phyloP scores from a whole-genome alignment of 768 basidiomycete species.

The Hydnomerulius pinastri region DNA sequence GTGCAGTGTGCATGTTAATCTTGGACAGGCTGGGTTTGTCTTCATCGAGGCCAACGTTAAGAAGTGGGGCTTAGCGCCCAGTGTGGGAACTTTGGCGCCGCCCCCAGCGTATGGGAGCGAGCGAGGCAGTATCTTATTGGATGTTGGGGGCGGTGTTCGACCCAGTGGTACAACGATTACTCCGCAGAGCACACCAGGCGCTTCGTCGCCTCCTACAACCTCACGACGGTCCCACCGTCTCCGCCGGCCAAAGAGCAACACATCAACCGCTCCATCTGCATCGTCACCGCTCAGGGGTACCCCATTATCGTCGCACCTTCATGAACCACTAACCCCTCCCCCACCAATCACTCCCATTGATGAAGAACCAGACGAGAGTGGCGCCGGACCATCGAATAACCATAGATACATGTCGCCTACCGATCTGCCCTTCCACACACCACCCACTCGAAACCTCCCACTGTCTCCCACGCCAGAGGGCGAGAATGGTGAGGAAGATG shows the following conservation, averaged over 20 bases:
- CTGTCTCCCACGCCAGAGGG: slow-evolving; percentile 33
- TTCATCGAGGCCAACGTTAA: slow-evolving; percentile 99
- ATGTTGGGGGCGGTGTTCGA: slow-evolving; percentile 59
- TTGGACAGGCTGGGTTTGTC: slow-evolving; percentile 97
- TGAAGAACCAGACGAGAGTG: slow-evolving; percentile 55
- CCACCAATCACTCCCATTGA: slow-evolving; percentile 80
- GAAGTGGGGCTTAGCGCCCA: slow-evolving; percentile 98
- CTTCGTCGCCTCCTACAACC: slow-evolving; percentile 45
- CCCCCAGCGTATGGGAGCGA: slow-evolving; percentile 98
- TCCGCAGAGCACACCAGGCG: slow-evolving; percentile 46
- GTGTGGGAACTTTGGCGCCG: slow-evolving; percentile 94
- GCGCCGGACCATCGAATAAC: slow-evolving; percentile 52
- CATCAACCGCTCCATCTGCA: slow-evolving; percentile 40
- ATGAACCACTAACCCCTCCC: slow-evolving; percentile 52
- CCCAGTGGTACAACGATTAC: slow-evolving; percentile 43
- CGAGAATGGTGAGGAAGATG: slow-evolving; percentile 24
- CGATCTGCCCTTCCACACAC: slow-evolving; percentile 61
- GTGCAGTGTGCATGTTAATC: slow-evolving; percentile 94
- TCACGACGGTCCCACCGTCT: slow-evolving; percentile 61
- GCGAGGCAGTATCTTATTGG: slow-evolving; percentile 91
- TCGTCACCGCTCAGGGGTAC: slow-evolving; percentile 70
- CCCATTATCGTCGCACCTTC: slow-evolving; percentile 40
- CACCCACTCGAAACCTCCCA: slow-evolving; percentile 51
- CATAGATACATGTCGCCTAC: slow-evolving; percentile 62
- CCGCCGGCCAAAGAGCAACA: slow-evolving; percentile 49